phyloP scores from a whole-genome alignment of 805 yeast genomes.

The Myxozyma sirexii region DNA sequence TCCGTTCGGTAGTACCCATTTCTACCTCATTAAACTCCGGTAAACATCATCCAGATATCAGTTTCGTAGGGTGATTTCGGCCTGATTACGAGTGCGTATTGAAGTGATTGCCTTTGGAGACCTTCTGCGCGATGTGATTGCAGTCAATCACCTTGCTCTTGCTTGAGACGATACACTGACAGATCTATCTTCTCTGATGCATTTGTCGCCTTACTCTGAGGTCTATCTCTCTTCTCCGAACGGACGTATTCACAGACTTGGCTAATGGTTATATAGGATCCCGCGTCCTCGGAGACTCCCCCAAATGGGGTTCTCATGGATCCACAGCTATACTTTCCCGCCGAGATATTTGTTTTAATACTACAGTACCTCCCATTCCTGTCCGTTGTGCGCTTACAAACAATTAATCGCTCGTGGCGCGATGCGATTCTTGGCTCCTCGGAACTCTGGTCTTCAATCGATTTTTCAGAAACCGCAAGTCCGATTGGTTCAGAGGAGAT shows the following conservation, averaged over 20 bases:
- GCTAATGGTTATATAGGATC: no score
- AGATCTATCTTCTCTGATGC: neutral
- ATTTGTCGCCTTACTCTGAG: neutral
- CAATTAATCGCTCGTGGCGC: conserved; percentile 12
- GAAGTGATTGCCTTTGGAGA: no score
- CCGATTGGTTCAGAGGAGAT: neutral
- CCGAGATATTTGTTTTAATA: conserved; percentile 12
- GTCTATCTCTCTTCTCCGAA: neutral
- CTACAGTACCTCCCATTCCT: conserved; percentile 12
- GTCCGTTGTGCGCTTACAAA: conserved; percentile 9
- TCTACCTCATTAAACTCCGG: no score
- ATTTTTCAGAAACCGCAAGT: conserved; percentile 1
- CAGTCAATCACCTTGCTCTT: no score
- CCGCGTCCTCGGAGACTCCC: no score
- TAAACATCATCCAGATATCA: no score
- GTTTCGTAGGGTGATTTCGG: no score
- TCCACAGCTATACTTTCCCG: conserved; percentile 9
- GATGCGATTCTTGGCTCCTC: conserved; percentile 9
- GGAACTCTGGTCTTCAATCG: conserved; percentile 10
- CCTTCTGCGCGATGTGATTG: no score
- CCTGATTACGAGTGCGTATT: no score
- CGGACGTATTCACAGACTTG: no score
- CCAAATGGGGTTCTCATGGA: neutral
- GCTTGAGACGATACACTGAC: no score
- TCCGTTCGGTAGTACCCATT: no score